Evolutionary conservation across 345 rosid genomes (phyloP).

Genomic region (Brassica rapa): DNA sequence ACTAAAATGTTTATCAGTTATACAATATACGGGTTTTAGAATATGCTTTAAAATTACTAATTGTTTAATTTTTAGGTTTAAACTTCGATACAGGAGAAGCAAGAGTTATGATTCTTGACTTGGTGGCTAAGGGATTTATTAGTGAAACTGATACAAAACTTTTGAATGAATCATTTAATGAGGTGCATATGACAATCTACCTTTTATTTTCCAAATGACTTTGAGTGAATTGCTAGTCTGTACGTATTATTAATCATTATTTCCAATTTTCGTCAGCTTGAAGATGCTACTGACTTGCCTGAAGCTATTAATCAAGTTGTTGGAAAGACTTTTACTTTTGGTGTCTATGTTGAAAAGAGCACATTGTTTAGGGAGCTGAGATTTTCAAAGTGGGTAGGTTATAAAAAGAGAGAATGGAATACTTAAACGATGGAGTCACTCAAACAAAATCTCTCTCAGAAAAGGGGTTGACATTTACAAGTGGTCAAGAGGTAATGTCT

Average conservation of each 20-base stretch:
- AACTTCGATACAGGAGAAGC: background rate
- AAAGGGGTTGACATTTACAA: background rate
- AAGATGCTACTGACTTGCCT: background rate
- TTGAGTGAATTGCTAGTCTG: background rate
- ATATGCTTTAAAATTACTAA: no score
- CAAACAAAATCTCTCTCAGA: background rate
- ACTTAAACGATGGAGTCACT: background rate
- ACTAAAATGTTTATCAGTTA: no score
- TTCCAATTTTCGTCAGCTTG: background rate
- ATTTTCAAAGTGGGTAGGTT: background rate
- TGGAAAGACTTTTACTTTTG: background rate
- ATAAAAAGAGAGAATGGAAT: background rate
- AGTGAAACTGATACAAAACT: background rate
- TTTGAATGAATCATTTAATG: background rate
- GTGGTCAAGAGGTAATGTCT: background rate
- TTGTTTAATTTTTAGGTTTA: background rate
- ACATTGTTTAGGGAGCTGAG: background rate
- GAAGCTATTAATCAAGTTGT: background rate
- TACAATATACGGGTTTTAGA: no score
- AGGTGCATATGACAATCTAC: background rate
- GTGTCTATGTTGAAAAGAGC: background rate
- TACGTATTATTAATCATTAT: background rate
- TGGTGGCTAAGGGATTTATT: background rate
- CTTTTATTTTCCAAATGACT: background rate
- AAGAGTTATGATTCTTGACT: background rate